These are phyloP conservation scores for Marchantia paleacea DNA, from an alignment of 225 moss, liverwort and hornwort species.

Conservation along the genomic window DNA sequence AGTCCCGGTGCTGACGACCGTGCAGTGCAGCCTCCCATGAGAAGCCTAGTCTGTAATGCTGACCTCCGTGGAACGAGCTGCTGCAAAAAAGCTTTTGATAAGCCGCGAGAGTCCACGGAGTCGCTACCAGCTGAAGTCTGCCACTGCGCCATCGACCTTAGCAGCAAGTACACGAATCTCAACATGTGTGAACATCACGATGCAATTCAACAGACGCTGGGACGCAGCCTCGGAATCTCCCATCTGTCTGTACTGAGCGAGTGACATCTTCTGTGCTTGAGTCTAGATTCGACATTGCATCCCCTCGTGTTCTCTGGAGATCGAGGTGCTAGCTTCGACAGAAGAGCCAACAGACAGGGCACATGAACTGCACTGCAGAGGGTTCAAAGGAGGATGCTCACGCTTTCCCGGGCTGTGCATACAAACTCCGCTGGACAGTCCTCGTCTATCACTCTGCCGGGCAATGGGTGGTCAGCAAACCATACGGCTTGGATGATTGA, in stretches of 20 bases:
- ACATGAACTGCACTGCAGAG: background rate
- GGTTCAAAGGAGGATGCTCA: background rate
- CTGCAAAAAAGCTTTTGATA: background rate
- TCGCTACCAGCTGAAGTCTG: background rate
- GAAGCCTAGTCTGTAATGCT: background rate
- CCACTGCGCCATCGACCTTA: background rate
- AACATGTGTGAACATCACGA: background rate
- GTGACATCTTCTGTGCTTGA: background rate
- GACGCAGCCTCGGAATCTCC: background rate
- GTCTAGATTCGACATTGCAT: background rate
- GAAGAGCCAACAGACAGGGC: background rate
- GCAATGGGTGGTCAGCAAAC: background rate
- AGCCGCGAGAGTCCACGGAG: background rate
- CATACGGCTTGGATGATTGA: background rate
- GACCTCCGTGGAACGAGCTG: too few species aligned
- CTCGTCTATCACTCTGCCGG: background rate
- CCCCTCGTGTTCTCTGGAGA: background rate
- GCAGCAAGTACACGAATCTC: background rate
- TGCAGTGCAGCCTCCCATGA: background rate
- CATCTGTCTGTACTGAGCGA: background rate
- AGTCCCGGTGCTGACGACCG: background rate
- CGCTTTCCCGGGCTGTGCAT: background rate
- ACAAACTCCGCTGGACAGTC: background rate
- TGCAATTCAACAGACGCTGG: background rate
- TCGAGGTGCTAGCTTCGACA: background rate